Conservation (phyloP, 2,329 filamentous ascomycete genomes). For the Parafenestella ontariensis region DNA sequence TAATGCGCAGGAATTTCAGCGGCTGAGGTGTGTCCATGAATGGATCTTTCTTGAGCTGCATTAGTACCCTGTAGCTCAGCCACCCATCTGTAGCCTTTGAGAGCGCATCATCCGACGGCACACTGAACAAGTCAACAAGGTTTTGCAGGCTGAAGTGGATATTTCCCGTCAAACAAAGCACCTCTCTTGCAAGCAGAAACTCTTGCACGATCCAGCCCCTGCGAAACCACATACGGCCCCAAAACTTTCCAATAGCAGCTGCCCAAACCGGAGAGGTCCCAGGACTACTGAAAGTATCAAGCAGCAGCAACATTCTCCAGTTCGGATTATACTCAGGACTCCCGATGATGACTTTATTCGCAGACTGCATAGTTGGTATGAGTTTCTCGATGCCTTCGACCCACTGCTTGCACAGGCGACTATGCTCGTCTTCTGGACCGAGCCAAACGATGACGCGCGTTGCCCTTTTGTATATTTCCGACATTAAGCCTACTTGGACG, state of each 20-base stretch:
- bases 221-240: slow-evolving; percentile 12
- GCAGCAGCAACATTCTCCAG: not conserved
- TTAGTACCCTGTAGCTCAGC: slow-evolving; percentile 13
- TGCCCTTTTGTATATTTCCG: slow-evolving; percentile 38
- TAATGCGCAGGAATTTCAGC: slow-evolving; percentile 16
- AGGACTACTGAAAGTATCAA: slow-evolving; percentile 1
- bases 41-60: slow-evolving; percentile 17
- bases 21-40: slow-evolving; percentile 15
- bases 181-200: slow-evolving; percentile 9
- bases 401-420: slow-evolving; percentile 11
- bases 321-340: slow-evolving; percentile 4
- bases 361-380: slow-evolving; percentile 2
- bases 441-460: slow-evolving; percentile 25
- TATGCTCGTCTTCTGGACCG: slow-evolving; percentile 15
- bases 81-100: not conserved
- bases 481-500: slow-evolving; percentile 47
- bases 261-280: slow-evolving; percentile 1
- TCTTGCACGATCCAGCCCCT: slow-evolving; percentile 25
- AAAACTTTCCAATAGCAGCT: slow-evolving; percentile 11
- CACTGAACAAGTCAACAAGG: slow-evolving; percentile 13
- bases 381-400: slow-evolving; percentile 7
- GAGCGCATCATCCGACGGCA: slow-evolving; percentile 2
- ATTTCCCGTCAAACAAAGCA: slow-evolving; percentile 11
- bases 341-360: not conserved
- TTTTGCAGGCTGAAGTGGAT: slow-evolving; percentile 13